Evolutionary conservation across 1,139 yeast species (phyloP).

Genomic region (Taiozyma sp.): DNA sequence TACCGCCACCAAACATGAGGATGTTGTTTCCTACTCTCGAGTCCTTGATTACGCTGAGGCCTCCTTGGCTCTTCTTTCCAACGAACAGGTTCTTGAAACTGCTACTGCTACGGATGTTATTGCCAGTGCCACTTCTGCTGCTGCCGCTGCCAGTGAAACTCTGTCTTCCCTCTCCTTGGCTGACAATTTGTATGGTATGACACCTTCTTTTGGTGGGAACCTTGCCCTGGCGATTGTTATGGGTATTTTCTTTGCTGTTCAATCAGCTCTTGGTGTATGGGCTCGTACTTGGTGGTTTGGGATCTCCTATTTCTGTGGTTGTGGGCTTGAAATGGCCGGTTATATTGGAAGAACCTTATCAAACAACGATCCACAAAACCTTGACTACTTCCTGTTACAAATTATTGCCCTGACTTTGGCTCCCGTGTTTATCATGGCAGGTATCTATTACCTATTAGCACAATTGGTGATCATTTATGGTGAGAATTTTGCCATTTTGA

Average conservation of each 20-base stretch:
- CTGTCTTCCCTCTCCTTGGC: conserved; percentile 19
- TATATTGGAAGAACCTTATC: conserved; percentile 58
- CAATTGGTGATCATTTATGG: conserved; percentile 72
- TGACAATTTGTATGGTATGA: conserved; percentile 33
- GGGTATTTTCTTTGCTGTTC: conserved; percentile 36
- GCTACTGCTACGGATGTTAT: conserved; percentile 31
- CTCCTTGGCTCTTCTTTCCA: conserved; percentile 31
- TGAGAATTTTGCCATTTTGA: conserved; percentile 48
- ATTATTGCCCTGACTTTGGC: conserved; percentile 69
- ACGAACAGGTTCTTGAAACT: conserved; percentile 34
- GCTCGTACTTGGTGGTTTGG: conserved; percentile 75
- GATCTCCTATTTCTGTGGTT: conserved; percentile 53
- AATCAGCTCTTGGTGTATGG: conserved; percentile 35
- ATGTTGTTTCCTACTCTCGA: conserved; percentile 21
- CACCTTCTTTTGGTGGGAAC: conserved; percentile 42
- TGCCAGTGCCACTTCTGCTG: conserved; percentile 30
- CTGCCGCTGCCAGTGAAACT: conserved; percentile 31
- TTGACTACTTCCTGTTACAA: conserved; percentile 54
- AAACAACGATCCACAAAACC: conserved; percentile 30
- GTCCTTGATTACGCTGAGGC: conserved; percentile 33
- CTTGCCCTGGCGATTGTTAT: conserved; percentile 44
- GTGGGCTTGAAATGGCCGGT: conserved; percentile 62
- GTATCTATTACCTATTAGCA: conserved; percentile 72
- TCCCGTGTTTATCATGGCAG: conserved; percentile 89
- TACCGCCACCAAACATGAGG: conserved; percentile 21